These are phyloP conservation scores for Brassica cretica DNA, from an alignment of 345 rosid species.

Conservation along the genomic window DNA sequence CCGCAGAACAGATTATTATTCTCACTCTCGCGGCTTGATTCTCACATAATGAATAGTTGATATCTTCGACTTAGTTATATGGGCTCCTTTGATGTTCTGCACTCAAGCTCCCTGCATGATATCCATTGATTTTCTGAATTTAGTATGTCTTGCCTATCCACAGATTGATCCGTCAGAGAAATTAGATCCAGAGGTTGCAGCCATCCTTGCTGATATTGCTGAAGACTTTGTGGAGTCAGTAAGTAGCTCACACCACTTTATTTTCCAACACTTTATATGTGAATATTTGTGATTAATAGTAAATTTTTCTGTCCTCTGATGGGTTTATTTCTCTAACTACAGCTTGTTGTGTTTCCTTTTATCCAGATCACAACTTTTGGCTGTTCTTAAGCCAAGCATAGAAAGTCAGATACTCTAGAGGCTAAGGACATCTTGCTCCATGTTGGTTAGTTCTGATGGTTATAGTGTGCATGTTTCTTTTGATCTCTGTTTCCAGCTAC, in stretches of 20 bases:
- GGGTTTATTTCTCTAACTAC: not conserved
- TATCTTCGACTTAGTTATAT: too few species aligned
- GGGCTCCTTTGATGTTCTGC: not conserved
- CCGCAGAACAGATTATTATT: not conserved
- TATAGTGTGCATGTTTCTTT: constrained; percentile 2
- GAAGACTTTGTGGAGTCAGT: constrained; percentile 95
- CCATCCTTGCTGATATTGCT: constrained; percentile 85
- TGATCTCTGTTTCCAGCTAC: constrained; percentile 11
- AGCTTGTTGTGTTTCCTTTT: constrained; percentile 12
- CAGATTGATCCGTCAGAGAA: constrained; percentile 92
- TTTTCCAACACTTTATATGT: not conserved
- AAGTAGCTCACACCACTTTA: constrained; percentile 44
- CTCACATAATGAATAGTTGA: not conserved
- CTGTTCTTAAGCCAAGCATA: constrained; percentile 91
- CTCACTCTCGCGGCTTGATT: not conserved
- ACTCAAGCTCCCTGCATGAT: not conserved
- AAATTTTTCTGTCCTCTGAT: not conserved
- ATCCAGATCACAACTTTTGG: constrained; percentile 85
- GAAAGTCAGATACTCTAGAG: constrained; percentile 88
- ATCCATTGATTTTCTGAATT: not conserved
- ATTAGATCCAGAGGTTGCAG: constrained; percentile 93
- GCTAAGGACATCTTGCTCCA: constrained; percentile 94
- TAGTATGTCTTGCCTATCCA: constrained; percentile 15
- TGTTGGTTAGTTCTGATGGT: constrained; percentile 66
- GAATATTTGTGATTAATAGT: constrained; percentile 11